Conservation (phyloP, 768 basidiomycete species). For the Suillus plorans region DNA sequence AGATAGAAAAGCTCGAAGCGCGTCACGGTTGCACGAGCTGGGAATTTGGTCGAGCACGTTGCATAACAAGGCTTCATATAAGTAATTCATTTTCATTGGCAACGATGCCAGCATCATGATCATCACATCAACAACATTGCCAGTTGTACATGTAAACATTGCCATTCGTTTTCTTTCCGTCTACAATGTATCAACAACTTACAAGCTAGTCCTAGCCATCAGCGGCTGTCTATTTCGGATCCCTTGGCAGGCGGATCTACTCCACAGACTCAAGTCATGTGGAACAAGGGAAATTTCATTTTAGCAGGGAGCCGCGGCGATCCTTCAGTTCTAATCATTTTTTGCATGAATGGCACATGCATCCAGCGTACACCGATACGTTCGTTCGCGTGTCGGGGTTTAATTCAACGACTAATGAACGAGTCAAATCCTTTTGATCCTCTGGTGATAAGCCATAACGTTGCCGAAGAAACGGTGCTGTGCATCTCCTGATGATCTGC, state of each 20-base stretch:
- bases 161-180: not conserved
- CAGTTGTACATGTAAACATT: not conserved
- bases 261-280: not conserved
- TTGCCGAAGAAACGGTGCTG: not conserved
- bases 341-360: not conserved
- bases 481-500: not conserved
- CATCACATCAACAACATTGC: not conserved
- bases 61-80: constrained; percentile 1
- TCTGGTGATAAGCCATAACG: not conserved
- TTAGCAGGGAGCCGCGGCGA: not conserved
- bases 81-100: not conserved
- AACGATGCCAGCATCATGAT: not conserved
- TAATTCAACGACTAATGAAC: no score
- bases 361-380: not conserved
- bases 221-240: not conserved
- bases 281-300: not conserved
- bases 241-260: not conserved
- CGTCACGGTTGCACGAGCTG: not conserved
- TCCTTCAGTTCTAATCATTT: not conserved
- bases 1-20: constrained; percentile 1
- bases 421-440: not conserved
- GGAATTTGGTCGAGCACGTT: not conserved
- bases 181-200: not conserved
- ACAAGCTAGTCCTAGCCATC: not conserved
- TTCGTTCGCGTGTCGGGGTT: not conserved